Conservation (phyloP, 352 stramenopile species). For the Globisporangium echinulatum region DNA sequence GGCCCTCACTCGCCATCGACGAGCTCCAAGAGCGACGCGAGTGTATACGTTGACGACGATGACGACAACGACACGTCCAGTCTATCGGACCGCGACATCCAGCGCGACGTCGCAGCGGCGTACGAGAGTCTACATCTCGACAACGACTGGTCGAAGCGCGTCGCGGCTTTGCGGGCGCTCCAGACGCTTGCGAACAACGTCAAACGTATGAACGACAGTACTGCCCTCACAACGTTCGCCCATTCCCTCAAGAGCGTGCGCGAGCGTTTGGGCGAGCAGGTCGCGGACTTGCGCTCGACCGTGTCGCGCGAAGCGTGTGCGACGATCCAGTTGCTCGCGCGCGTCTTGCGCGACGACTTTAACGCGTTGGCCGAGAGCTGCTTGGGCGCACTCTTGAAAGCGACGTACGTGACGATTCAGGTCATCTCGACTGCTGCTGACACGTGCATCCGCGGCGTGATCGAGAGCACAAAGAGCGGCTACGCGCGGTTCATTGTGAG, state of each 20-base stretch:
- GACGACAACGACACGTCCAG: conserved; percentile 7
- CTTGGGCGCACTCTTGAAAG: conserved; percentile 67
- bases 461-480: conserved; percentile 66
- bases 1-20: conserved; percentile 35
- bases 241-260: conserved; percentile 46
- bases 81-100: conserved; percentile 53
- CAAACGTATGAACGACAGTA: conserved; percentile 23
- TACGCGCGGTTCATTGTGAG: conserved; percentile 70
- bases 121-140: conserved; percentile 49
- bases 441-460: conserved; percentile 62
- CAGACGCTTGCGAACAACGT: conserved; percentile 51
- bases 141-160: conserved; percentile 77
- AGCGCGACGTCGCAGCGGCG: conserved; percentile 46
- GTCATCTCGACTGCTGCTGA: conserved; percentile 77
- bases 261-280: conserved; percentile 63
- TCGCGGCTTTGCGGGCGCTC: conserved; percentile 57
- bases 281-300: conserved; percentile 70
- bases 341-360: conserved; percentile 62
- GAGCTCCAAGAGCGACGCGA: conserved; percentile 30
- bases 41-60: conserved; percentile 5
- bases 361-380: conserved; percentile 71
- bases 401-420: conserved; percentile 84
- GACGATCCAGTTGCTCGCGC: conserved; percentile 60
- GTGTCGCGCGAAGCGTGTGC: conserved; percentile 70
- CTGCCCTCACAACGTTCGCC: conserved; percentile 20